These are phyloP conservation scores for Asterophora parasitica DNA, from an alignment of 768 basidiomycete genomes.

Conservation along the genomic window DNA sequence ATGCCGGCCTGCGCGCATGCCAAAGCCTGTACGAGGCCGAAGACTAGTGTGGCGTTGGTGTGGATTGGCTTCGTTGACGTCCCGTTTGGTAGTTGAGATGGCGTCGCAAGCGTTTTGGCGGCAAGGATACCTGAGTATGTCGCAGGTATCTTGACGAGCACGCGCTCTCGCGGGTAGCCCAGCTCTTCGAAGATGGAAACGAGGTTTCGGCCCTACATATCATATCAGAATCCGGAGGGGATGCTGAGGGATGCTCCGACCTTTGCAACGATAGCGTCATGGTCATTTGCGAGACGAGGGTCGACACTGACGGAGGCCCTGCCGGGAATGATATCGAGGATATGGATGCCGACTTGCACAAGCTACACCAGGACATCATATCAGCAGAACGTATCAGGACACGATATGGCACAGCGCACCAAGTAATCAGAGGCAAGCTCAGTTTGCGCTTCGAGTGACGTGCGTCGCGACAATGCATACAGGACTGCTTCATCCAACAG, in stretches of 20 bases:
- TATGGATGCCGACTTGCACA: constrained; percentile 27
- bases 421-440: constrained; percentile 26
- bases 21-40: constrained; percentile 29
- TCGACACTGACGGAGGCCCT: constrained; percentile 33
- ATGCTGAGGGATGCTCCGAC: constrained; percentile 2
- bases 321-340: constrained; percentile 29
- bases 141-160: constrained; percentile 33
- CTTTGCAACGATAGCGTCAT: constrained; percentile 23
- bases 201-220: constrained; percentile 20
- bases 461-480: constrained; percentile 17
- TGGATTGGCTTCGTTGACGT: constrained; percentile 19
- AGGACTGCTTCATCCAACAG: constrained; percentile 26
- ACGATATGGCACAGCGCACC: constrained; percentile 16
- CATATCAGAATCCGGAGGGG: not conserved
- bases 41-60: constrained; percentile 34
- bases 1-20: constrained; percentile 33
- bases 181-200: constrained; percentile 26
- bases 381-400: too few relatives aligned
- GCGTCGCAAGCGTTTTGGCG: constrained; percentile 24
- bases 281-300: constrained; percentile 27
- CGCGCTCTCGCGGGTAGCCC: constrained; percentile 22
- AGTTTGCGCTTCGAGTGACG: constrained; percentile 16
- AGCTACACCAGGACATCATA: constrained; percentile 19
- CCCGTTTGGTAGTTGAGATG: not conserved
- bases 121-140: constrained; percentile 31